These are phyloP conservation scores for Paramecium sonneborni DNA, from an alignment of 73 alveolate genomes.

Conservation along the genomic window DNA sequence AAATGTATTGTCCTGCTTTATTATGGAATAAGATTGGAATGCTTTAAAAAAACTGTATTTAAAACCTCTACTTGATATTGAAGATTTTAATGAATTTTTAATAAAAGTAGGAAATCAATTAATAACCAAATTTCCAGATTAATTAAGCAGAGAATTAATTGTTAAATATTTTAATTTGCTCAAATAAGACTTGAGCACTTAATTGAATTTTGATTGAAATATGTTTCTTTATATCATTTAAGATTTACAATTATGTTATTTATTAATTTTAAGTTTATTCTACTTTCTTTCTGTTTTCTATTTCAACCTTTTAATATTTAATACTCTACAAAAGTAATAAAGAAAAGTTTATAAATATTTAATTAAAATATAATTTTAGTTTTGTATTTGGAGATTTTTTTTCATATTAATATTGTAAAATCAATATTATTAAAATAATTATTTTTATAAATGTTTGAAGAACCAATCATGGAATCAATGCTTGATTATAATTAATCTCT, in stretches of 20 bases:
- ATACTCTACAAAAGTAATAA: no score
- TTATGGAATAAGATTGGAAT: neutral
- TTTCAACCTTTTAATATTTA: no score
- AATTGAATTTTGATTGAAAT: slow-evolving; percentile 17
- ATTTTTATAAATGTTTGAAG: slow-evolving; percentile 23
- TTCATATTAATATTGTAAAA: neutral
- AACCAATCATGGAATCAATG: slow-evolving; percentile 8
- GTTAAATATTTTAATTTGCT: neutral
- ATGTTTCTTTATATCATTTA: neutral
- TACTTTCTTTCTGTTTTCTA: no score
- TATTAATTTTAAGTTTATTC: neutral
- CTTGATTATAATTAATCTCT: neutral
- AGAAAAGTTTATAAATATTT: no score
- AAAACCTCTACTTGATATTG: neutral
- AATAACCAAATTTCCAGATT: neutral
- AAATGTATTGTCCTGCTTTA: neutral
- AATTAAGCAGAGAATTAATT: neutral
- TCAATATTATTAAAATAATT: neutral
- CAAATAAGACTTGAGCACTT: neutral
- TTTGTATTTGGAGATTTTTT: no score
- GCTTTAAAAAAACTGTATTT: neutral
- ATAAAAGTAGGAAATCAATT: neutral
- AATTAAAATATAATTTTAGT: no score
- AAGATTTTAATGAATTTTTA: neutral
- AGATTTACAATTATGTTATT: neutral